These are phyloP conservation scores for Kwoniella sp. DNA, from an alignment of 768 basidiomycete species.

Conservation along the genomic window DNA sequence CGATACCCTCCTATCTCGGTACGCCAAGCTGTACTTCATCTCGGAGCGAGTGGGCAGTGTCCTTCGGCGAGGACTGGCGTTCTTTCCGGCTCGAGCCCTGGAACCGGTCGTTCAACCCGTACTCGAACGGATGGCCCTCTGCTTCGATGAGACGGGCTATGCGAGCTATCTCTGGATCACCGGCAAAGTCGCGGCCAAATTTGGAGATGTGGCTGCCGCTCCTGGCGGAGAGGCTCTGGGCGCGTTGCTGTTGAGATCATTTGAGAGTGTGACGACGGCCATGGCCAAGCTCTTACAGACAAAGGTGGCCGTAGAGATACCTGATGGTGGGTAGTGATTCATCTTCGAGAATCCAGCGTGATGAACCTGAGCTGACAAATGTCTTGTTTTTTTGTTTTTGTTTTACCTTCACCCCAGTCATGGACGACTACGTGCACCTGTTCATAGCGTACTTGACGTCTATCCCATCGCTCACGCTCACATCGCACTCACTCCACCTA, in stretches of 20 bases:
- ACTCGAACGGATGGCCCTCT: conserved; percentile 71
- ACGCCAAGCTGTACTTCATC: conserved; percentile 72
- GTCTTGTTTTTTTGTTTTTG: background rate
- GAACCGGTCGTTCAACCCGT: conserved; percentile 71
- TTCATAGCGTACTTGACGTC: conserved; percentile 68
- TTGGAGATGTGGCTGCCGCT: conserved; percentile 64
- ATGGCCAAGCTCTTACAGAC: conserved; percentile 68
- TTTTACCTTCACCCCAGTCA: conserved; percentile 61
- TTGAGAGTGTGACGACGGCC: conserved; percentile 75
- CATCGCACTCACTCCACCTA: conserved; percentile 73
- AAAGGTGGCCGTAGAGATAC: conserved; percentile 72
- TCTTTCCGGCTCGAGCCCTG: conserved; percentile 70
- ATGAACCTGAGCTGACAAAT: background rate
- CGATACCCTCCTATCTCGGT: conserved; percentile 75
- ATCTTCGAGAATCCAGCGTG: too few species aligned
- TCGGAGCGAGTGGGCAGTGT: conserved; percentile 83
- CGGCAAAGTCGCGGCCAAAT: conserved; percentile 78
- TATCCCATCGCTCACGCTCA: conserved; percentile 75
- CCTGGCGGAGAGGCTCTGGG: conserved; percentile 62
- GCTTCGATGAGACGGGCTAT: conserved; percentile 78
- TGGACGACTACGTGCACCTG: conserved; percentile 91
- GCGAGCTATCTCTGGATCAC: conserved; percentile 93
- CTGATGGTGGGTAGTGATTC: conserved; percentile 71
- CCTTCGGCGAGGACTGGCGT: conserved; percentile 75
- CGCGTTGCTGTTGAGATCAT: conserved; percentile 65